Percentiles rank a stretch among this genome's conserved stretches.
phyloP scores from a whole-genome alignment of 441 rosid genomes.

The Kokia cookei region DNA sequence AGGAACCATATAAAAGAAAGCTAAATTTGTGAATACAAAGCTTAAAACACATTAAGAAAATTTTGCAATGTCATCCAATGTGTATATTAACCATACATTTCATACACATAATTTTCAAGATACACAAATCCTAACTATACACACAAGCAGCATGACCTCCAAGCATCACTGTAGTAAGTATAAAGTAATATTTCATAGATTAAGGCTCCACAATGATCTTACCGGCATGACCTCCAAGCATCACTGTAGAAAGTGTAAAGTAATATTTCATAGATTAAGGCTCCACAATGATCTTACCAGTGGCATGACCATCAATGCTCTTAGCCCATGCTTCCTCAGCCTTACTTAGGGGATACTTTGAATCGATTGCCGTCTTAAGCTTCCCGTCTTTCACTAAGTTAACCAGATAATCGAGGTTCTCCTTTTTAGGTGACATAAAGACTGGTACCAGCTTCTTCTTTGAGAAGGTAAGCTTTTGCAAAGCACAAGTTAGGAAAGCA shows the following conservation, averaged over 20 bases:
- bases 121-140: neutral
- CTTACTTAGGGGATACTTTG: conserved; percentile 48
- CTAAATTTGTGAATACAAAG: neutral
- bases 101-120: neutral
- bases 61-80: neutral
- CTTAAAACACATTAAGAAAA: neutral
- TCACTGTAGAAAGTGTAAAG: neutral
- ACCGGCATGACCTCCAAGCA: conserved; percentile 66
- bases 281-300: conserved; percentile 76
- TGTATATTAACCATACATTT: neutral
- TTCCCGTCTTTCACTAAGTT: conserved; percentile 52
- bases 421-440: conserved; percentile 24
- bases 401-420: conserved; percentile 44
- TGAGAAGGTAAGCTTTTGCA: conserved; percentile 51
- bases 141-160: neutral
- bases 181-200: neutral
- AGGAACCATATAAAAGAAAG: neutral
- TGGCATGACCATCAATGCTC: conserved; percentile 66
- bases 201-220: conserved; percentile 69
- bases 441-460: conserved; percentile 61
- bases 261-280: conserved; percentile 13
- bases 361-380: conserved; percentile 64
- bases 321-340: conserved; percentile 81
- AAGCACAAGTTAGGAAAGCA: conserved; percentile 36
- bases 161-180: neutral